Base-by-base conservation (phyloP, 2,329 filamentous ascomycete species). In the Plectosphaerella sp. region DNA sequence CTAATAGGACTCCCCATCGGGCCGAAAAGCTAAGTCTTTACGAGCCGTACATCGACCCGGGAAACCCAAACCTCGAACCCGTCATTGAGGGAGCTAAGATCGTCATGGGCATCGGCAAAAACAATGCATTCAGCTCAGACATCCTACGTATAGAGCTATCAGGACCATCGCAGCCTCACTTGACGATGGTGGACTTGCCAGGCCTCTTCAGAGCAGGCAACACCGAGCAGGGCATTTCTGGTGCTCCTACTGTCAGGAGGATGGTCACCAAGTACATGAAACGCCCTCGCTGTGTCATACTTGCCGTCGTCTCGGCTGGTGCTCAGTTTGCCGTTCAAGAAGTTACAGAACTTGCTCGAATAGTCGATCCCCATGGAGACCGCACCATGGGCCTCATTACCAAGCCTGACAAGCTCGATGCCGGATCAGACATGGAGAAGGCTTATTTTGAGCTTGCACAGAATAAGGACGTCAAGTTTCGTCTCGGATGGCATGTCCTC, bases 331-430 rank as follows among this genome's bases (percentile, higher is more conserved):
- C 63, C 14, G 71, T 67, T 24, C 72, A 76, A 54, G 50, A 45
- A 9, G 51, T 57, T 10, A 53, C 52, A 25, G 53, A 48, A 5
- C 50, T 55, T 15, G 50, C 55, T n/a, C 46, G 50, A 1, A 47
- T 52, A 25, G 48, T 45, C 4, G 66, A 68, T 24, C 58, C 59
- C 0, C 20, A 52, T 0, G 64, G 71, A 1, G 24, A 39, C 1
- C 75, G 79, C 3, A 83, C 80, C 0, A 60, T 84, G 0, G 79
- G 80, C 3, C 72, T 84, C 52, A 77, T 84, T 55, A 84, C 82
- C 0, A 84, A 83, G 60, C 79, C 79, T 0, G 80, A 84, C 56
- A 62, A 57, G 5, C 53, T 69, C 12, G 58, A 61, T 5, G 28
- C 33, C n/a, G 51, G 42, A 1, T 75, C 75, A 0, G 70, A 66